Conservation (phyloP, 768 basidiomycete species). For the Podaxis sp. region DNA sequence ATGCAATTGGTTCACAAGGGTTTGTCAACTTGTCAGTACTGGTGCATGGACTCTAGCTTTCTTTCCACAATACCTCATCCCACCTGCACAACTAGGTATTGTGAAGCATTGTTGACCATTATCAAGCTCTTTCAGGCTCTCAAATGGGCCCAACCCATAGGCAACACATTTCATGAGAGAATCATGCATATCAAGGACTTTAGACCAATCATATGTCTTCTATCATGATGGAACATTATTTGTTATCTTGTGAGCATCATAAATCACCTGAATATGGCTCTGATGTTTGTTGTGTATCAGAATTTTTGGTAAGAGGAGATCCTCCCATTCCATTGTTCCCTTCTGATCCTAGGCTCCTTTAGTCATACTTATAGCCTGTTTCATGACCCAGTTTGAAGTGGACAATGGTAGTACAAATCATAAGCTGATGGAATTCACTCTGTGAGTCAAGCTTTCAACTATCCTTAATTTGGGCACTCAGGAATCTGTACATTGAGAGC, state of each 20-base stretch:
- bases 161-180: background rate
- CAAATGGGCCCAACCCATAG: background rate
- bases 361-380: no score
- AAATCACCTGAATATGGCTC: background rate
- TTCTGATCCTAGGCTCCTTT: background rate
- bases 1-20: background rate
- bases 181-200: background rate
- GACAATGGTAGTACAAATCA: no score
- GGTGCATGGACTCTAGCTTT: background rate
- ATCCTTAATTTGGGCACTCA: no score
- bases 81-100: background rate
- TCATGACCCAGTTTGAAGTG: no score
- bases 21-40: background rate
- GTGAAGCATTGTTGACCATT: background rate
- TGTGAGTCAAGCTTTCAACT: no score
- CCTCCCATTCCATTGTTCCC: background rate
- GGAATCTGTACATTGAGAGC: no score
- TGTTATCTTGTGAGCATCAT: background rate
- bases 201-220: background rate
- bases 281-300: background rate
- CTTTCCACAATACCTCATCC: background rate
- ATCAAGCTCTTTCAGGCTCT: background rate
- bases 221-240: background rate
- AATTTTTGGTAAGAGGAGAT: background rate
- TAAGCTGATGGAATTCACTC: no score